Evolutionary conservation across 1,284 basidiomycete genomes (phyloP).

Genomic region (Irpex rosettiformis): DNA sequence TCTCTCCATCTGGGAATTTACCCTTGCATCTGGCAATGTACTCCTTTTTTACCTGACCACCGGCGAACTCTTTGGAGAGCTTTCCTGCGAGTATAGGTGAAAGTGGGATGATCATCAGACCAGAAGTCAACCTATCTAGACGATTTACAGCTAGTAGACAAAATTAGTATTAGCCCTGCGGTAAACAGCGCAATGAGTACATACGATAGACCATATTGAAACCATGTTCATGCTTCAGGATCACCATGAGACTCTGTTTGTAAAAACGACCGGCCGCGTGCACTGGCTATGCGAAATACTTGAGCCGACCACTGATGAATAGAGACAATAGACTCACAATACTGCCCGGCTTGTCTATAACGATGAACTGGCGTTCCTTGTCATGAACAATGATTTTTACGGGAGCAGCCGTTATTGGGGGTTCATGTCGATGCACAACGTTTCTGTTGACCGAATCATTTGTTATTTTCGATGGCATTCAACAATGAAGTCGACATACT

Average conservation of each 20-base stretch:
- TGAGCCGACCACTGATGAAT: background rate
- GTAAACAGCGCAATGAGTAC: conserved; percentile 28
- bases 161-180: background rate
- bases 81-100: conserved; percentile 68
- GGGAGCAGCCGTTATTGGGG: conserved; percentile 86
- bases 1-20: conserved; percentile 79
- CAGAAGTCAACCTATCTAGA: conserved; percentile 92
- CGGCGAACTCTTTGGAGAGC: conserved; percentile 80
- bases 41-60: conserved; percentile 83
- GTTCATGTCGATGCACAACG: conserved; percentile 94
- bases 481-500: conserved; percentile 48
- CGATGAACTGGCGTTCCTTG: conserved; percentile 77
- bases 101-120: conserved; percentile 92
- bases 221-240: conserved; percentile 83
- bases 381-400: conserved; percentile 82
- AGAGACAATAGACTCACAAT: conserved; percentile 80
- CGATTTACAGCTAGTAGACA: conserved; percentile 79
- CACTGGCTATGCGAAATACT: conserved; percentile 59
- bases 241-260: conserved; percentile 85
- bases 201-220: conserved; percentile 81
- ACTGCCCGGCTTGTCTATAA: conserved; percentile 93
- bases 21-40: conserved; percentile 88
- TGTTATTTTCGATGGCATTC: background rate
- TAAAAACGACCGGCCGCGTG: conserved; percentile 89
- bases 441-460: conserved; percentile 53